phyloP scores from a whole-genome alignment of 495 filamentous ascomycete species.

The Thermothielavioides terrestris region DNA sequence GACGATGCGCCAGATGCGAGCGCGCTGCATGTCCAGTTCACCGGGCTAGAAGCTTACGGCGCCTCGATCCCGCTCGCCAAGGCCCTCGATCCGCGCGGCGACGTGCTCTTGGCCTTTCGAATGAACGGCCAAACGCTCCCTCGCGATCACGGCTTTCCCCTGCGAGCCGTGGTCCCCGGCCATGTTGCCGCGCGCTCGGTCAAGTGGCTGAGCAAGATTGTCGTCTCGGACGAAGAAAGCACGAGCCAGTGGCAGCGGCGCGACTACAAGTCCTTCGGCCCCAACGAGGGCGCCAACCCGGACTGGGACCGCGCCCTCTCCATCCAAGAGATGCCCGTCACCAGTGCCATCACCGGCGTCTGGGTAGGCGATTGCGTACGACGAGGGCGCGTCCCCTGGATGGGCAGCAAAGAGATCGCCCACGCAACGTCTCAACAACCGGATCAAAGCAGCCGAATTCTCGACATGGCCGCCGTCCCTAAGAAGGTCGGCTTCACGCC shows the following conservation, averaged over 20 bases:
- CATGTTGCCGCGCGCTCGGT: conserved; percentile 54
- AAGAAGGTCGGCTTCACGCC: conserved; percentile 15
- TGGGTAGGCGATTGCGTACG: conserved; percentile 36
- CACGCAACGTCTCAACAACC: not conserved
- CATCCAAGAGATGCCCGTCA: conserved; percentile 56
- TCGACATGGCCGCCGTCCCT: conserved; percentile 14
- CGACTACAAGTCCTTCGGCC: conserved; percentile 58
- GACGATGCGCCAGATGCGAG: conserved; percentile 22
- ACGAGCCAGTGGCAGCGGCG: conserved; percentile 50
- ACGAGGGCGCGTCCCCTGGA: conserved; percentile 48
- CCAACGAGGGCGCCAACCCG: conserved; percentile 43
- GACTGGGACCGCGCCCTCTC: conserved; percentile 48
- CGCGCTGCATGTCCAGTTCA: conserved; percentile 47
- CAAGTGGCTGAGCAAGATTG: conserved; percentile 58
- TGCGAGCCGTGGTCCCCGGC: conserved; percentile 54
- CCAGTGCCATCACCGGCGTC: conserved; percentile 39
- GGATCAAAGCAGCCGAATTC: not conserved
- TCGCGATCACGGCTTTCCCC: conserved; percentile 51
- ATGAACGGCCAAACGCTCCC: conserved; percentile 53
- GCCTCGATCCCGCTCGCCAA: conserved; percentile 50
- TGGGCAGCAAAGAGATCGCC: not conserved
- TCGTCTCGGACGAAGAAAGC: conserved; percentile 49
- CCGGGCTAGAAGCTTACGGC: conserved; percentile 51
- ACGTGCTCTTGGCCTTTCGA: conserved; percentile 52
- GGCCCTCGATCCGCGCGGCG: conserved; percentile 45